A percentile compares a stretch with the other conserved stretches of the same genome.
These are phyloP conservation scores for Yamadazyma endophytica DNA, from an alignment of 805 yeast species.

Conservation along the genomic window DNA sequence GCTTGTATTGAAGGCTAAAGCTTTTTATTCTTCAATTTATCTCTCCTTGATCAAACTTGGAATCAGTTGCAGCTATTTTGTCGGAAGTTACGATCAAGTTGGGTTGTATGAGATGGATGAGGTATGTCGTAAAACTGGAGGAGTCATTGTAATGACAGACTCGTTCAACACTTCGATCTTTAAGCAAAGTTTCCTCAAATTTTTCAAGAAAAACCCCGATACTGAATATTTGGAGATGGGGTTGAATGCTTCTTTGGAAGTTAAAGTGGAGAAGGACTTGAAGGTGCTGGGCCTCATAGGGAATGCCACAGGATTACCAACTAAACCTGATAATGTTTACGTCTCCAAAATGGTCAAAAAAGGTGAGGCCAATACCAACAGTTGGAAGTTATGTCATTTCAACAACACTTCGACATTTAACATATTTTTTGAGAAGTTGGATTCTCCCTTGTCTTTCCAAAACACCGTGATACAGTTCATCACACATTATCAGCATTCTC, in stretches of 20 bases:
- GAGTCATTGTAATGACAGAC: conserved; percentile 81
- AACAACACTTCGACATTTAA: conserved; percentile 89
- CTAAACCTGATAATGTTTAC: conserved; percentile 29
- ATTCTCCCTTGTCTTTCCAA: conserved; percentile 4
- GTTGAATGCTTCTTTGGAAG: conserved; percentile 83
- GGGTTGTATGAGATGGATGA: conserved; percentile 93
- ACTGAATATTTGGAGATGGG: conserved; percentile 82
- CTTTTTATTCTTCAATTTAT: conserved; percentile 69
- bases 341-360: conserved; percentile 4
- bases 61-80: conserved; percentile 84
- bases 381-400: conserved; percentile 62
- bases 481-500: conserved; percentile 92
- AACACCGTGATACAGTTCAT: conserved; percentile 70
- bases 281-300: conserved; percentile 93
- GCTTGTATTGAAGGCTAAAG: conserved; percentile 11
- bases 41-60: conserved; percentile 65
- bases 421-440: conserved; percentile 65
- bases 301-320: conserved; percentile 73
- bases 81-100: conserved; percentile 94
- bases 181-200: conserved; percentile 84
- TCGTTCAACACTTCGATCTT: conserved; percentile 93
- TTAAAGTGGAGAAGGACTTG: conserved; percentile 80
- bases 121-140: conserved; percentile 83
- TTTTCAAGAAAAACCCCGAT: conserved; percentile 79
- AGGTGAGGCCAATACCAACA: conserved; percentile 13